Evolutionary conservation across 2,329 filamentous ascomycete species (phyloP).

Genomic region (Monosporascus sp.): DNA sequence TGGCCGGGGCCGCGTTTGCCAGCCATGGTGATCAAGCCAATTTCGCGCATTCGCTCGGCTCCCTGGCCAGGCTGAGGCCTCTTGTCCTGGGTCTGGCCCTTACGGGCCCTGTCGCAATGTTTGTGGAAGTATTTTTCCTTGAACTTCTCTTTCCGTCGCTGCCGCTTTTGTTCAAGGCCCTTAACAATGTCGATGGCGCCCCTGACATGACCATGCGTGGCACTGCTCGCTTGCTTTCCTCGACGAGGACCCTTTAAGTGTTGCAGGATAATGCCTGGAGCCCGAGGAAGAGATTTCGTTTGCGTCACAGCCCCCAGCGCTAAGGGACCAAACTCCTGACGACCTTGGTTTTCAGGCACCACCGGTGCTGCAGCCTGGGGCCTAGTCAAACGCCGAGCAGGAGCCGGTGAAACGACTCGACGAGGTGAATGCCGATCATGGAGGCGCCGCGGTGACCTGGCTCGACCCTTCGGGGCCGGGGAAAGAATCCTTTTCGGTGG

Average conservation of each 20-base stretch:
- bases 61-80: constrained; percentile 78
- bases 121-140: constrained; percentile 69
- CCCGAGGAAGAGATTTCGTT: constrained; percentile 83
- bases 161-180: constrained; percentile 88
- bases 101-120: constrained; percentile 77
- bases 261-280: constrained; percentile 64
- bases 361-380: constrained; percentile 36
- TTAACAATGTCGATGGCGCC: constrained; percentile 98
- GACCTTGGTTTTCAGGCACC: constrained; percentile 18
- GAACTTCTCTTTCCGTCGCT: constrained; percentile 88
- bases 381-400: constrained; percentile 40
- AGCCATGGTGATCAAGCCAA: constrained; percentile 83
- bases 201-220: constrained; percentile 63
- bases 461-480: constrained; percentile 46
- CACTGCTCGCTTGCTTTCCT: constrained; percentile 25
- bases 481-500: constrained; percentile 45
- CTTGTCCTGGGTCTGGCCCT: constrained; percentile 57
- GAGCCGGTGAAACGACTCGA: constrained; percentile 66
- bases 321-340: constrained; percentile 40
- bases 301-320: constrained; percentile 63
- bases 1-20: constrained; percentile 71
- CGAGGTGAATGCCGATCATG: constrained; percentile 68
- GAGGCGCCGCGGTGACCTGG: constrained; percentile 52
- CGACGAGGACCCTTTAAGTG: constrained; percentile 39
- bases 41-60: constrained; percentile 86